Evolutionary conservation across 176 grass and related monocot species (phyloP).

Genomic region (Tuctoria greenei): DNA sequence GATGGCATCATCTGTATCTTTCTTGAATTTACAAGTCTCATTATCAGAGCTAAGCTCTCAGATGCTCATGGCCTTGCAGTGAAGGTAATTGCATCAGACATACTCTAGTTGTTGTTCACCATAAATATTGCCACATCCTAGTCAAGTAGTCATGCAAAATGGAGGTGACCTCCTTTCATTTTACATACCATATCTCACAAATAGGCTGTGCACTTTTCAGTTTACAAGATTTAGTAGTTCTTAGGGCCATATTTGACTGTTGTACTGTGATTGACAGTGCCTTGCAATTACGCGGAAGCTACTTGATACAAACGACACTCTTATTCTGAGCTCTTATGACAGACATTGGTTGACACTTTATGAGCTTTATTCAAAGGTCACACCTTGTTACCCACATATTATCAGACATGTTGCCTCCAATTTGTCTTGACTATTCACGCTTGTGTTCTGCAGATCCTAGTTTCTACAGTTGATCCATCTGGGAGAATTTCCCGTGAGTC

Average conservation of each 20-base stretch:
- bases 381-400: constrained; percentile 28
- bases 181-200: constrained; percentile 11
- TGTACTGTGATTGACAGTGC: constrained; percentile 51
- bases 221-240: background rate
- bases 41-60: constrained; percentile 65
- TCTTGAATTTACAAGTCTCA: constrained; percentile 65
- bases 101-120: background rate
- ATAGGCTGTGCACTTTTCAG: constrained; percentile 1
- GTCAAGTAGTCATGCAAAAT: constrained; percentile 21
- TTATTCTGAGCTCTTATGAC: constrained; percentile 53
- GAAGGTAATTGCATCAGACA: constrained; percentile 55
- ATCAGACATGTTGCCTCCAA: background rate
- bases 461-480: constrained; percentile 69
- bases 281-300: constrained; percentile 73
- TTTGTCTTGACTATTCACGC: constrained; percentile 19
- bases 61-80: constrained; percentile 60
- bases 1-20: constrained; percentile 46
- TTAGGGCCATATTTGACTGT: constrained; percentile 16
- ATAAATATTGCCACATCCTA: constrained; percentile 16
- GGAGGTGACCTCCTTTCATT: constrained; percentile 7
- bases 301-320: constrained; percentile 57
- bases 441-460: constrained; percentile 62
- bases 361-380: constrained; percentile 88
- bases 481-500: constrained; percentile 79
- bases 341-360: constrained; percentile 60